These are phyloP conservation scores for Sindora glabra DNA, from an alignment of 306 rosid genomes.

Conservation along the genomic window DNA sequence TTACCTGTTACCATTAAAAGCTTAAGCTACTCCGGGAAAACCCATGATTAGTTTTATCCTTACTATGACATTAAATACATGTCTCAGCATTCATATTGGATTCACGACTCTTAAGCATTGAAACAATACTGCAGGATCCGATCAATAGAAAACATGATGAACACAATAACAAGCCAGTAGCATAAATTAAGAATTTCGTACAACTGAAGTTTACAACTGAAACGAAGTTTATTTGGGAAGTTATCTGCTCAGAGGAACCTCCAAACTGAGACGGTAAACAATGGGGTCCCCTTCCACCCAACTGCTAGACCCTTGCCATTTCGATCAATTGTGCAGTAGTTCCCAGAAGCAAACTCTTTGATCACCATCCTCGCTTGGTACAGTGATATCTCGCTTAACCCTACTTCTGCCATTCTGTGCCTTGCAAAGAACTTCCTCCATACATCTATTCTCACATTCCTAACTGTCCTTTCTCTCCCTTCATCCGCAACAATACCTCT, in stretches of 20 bases:
- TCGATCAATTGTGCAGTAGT: constrained; percentile 37
- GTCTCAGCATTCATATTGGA: too few relatives aligned
- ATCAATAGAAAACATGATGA: too few relatives aligned
- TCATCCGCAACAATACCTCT: constrained; percentile 46
- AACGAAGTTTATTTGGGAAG: neutral
- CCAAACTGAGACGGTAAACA: constrained; percentile 72
- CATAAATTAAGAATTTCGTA: too few relatives aligned
- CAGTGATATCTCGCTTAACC: constrained; percentile 43
- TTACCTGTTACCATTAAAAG: too few relatives aligned
- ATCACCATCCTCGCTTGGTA: constrained; percentile 54
- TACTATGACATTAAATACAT: too few relatives aligned
- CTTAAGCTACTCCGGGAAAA: too few relatives aligned
- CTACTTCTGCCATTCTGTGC: constrained; percentile 47
- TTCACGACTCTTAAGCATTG: too few relatives aligned
- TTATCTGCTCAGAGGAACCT: constrained; percentile 30
- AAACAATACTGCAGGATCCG: too few relatives aligned
- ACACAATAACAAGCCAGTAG: too few relatives aligned
- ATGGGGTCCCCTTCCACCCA: constrained; percentile 79
- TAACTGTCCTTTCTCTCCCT: constrained; percentile 40
- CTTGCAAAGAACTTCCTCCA: constrained; percentile 76
- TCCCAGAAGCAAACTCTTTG: constrained; percentile 27
- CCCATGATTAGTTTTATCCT: too few relatives aligned
- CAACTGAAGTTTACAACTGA: neutral
- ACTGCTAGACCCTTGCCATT: constrained; percentile 34
- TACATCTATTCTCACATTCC: constrained; percentile 56